Conservation (phyloP, 2,329 filamentous ascomycete species). For the Didymella exigua region DNA sequence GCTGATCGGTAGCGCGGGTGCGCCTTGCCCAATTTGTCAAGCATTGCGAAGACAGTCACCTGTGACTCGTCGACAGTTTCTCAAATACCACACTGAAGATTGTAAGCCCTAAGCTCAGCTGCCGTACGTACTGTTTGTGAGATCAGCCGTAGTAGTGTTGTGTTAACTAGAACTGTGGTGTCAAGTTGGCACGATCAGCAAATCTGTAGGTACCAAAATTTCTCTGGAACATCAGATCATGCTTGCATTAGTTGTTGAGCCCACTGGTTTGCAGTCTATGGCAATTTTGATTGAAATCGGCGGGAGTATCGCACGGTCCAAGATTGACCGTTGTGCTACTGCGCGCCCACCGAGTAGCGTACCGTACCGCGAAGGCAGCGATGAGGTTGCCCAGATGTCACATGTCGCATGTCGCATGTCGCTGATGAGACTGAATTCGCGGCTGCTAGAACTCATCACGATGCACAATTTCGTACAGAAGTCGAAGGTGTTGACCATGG, state of each 20-base stretch:
- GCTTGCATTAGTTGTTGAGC: background rate
- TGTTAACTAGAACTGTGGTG: background rate
- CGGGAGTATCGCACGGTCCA: conserved; percentile 17
- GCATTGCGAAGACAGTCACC: background rate
- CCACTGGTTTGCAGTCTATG: background rate
- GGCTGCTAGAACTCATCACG: background rate
- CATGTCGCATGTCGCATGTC: background rate
- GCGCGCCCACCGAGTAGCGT: conserved; percentile 23
- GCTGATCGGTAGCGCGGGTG: conserved; percentile 5
- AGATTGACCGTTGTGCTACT: conserved; percentile 24
- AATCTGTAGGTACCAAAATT: conserved; percentile 8
- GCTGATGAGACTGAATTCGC: background rate
- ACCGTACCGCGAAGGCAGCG: conserved; percentile 9
- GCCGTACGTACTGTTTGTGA: background rate
- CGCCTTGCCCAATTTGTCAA: conserved; percentile 11
- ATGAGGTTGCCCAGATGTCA: conserved; percentile 1
- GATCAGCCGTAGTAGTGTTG: background rate
- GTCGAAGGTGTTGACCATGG: background rate
- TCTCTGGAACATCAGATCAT: conserved; percentile 5
- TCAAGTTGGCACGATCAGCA: background rate
- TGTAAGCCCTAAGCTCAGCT: background rate
- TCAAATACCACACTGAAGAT: background rate
- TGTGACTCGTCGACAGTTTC: background rate
- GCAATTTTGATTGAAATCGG: background rate
- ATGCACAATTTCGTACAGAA: background rate